Conservation (phyloP, 352 stramenopile genomes). For the Phytophthora idaei region DNA sequence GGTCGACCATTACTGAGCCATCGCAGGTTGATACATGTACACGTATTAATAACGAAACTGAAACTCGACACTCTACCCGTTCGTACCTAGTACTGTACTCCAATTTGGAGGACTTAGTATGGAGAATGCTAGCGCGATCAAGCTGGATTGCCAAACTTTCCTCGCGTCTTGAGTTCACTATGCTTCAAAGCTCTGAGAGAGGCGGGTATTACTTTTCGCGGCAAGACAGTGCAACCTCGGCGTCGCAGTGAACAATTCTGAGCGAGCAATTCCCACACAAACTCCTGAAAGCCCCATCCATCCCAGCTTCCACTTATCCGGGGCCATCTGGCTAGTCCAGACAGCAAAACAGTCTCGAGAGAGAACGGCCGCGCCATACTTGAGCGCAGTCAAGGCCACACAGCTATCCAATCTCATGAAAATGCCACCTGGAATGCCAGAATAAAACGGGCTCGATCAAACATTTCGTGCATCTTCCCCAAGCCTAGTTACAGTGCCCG, state of each 20-base stretch:
- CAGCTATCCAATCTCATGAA: conserved; percentile 40
- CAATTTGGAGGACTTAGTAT: background rate
- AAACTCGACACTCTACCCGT: no score
- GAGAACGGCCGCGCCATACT: conserved; percentile 32
- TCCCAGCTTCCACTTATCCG: conserved; percentile 37
- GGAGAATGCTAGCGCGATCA: background rate
- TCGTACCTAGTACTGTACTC: no score
- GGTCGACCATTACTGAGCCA: background rate
- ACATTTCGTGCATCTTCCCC: conserved; percentile 24
- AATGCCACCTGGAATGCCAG: conserved; percentile 39
- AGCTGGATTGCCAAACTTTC: conserved; percentile 22
- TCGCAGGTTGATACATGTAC: no score
- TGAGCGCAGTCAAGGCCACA: conserved; percentile 15
- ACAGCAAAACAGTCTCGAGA: conserved; percentile 28
- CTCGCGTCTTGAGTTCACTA: conserved; percentile 21
- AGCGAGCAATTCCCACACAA: conserved; percentile 26
- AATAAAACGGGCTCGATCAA: conserved; percentile 29
- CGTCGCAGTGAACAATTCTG: conserved; percentile 7
- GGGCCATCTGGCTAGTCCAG: conserved; percentile 25
- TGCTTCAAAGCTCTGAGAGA: conserved; percentile 28
- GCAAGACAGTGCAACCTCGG: conserved; percentile 25
- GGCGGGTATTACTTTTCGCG: conserved; percentile 27
- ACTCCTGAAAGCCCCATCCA: conserved; percentile 27
- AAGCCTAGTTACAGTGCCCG: conserved; percentile 20
- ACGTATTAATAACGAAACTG: no score